Conservation (phyloP, 1,284 basidiomycete genomes). For the Caloboletus inedulis region DNA sequence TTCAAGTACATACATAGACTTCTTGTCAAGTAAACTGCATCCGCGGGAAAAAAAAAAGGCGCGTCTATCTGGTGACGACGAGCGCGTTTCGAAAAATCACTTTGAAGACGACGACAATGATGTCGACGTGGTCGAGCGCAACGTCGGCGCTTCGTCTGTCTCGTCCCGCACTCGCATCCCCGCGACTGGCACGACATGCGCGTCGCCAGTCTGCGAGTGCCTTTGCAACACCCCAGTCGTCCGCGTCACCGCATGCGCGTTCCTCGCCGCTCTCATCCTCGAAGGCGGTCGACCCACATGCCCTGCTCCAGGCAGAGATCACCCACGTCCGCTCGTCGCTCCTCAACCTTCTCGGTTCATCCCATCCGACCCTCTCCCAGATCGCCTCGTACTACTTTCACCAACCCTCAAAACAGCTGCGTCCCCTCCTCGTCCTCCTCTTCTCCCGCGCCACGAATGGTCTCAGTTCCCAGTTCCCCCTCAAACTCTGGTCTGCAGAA, state of each 20-base stretch:
- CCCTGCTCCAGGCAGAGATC: slow-evolving; percentile 73
- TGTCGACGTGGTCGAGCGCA: slow-evolving; percentile 22
- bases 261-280: slow-evolving; percentile 18
- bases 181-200: slow-evolving; percentile 15
- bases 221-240: slow-evolving; percentile 24
- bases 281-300: slow-evolving; percentile 54
- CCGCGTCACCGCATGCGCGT: slow-evolving; percentile 12
- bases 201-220: slow-evolving; percentile 27
- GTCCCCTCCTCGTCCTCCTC: slow-evolving; percentile 88
- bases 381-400: slow-evolving; percentile 95
- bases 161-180: slow-evolving; percentile 1
- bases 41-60: slow-evolving; percentile 25
- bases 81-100: neutral
- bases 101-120: slow-evolving; percentile 19
- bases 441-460: slow-evolving; percentile 91
- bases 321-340: slow-evolving; percentile 72
- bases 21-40: neutral
- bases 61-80: neutral
- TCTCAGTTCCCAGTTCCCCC: slow-evolving; percentile 53
- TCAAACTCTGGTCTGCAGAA: slow-evolving; percentile 47
- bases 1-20: neutral
- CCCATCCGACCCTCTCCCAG: slow-evolving; percentile 83
- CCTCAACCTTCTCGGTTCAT: slow-evolving; percentile 79
- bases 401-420: slow-evolving; percentile 84
- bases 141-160: slow-evolving; percentile 17